These are phyloP conservation scores for Nasturtium officinale DNA, from an alignment of 345 rosid genomes.

Conservation along the genomic window DNA sequence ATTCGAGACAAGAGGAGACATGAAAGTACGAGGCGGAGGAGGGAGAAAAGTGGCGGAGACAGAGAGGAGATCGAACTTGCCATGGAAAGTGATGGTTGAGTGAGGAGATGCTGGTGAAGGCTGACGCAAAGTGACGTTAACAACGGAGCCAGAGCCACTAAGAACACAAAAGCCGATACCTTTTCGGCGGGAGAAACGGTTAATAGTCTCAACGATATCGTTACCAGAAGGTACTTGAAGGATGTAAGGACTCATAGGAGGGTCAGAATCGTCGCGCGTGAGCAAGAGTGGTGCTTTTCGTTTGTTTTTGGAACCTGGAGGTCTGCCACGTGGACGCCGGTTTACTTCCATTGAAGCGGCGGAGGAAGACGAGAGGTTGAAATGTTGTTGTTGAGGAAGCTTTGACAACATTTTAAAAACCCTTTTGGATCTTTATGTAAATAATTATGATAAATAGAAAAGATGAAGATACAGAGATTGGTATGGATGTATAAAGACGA, in stretches of 20 bases:
- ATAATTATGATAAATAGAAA: not conserved
- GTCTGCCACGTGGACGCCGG: conserved; percentile 86
- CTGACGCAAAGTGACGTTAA: conserved; percentile 86
- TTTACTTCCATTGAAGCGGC: conserved; percentile 55
- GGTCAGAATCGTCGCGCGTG: conserved; percentile 60
- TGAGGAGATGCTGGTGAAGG: conserved; percentile 72
- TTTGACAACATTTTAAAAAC: conserved; percentile 56
- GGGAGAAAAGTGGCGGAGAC: conserved; percentile 80
- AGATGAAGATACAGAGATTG: conserved; percentile 1
- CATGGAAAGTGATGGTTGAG: conserved; percentile 84
- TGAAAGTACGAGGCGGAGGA: conserved; percentile 45
- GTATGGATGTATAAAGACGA: conserved; percentile 33
- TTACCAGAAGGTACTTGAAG: conserved; percentile 72
- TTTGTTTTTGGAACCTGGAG: conserved; percentile 89
- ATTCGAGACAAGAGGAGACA: conserved; percentile 52
- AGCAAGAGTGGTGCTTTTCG: conserved; percentile 73
- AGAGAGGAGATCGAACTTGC: conserved; percentile 82
- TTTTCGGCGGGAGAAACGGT: conserved; percentile 69
- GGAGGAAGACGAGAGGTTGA: conserved; percentile 50
- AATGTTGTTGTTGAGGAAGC: conserved; percentile 51
- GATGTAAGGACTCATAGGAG: conserved; percentile 85
- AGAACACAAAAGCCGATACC: conserved; percentile 70
- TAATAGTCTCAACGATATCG: conserved; percentile 70
- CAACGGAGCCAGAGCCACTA: conserved; percentile 75
- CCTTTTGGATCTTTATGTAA: conserved; percentile 15